Evolutionary conservation across 1,139 yeast genomes (phyloP), one percentile per base, ranked within the genome.

Genomic region (Candida anutae): DNA sequence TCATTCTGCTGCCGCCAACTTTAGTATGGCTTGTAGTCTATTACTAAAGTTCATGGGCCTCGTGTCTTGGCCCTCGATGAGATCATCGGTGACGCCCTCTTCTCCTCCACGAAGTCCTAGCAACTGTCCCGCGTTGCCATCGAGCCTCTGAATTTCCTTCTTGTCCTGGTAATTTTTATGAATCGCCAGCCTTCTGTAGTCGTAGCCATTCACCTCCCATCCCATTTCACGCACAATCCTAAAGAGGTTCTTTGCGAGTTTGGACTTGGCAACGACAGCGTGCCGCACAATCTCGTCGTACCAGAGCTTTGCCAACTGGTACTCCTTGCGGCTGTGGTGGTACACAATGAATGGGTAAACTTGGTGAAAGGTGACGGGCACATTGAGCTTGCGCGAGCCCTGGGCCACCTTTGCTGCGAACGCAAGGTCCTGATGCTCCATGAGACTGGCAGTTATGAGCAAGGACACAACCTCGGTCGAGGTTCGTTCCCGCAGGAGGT

Each of bases 321-420:
- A 39, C 28, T 63, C 63, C 9, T 48, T 42, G 14, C 53, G 40
- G n/a, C 41, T 39, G 35, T 59, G 58, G 34, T 62, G 66, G 34
- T 53, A 55, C 34, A 45, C 46, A 6, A 65, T 55, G 28, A 65
- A 60, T 1, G 71, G 69, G 28, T 48, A 61, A 2, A 63, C 39
- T 36, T 63, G 71, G 33, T 57, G 53, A 39, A 63, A 62, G 0
- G 69, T 51, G 23, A 59, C 50, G 6, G 67, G 66, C 12, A 59
- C 33, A 3, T 49, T 46, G 14, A 35, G 35, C 5, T 45, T 34
- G 12, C 60, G 40, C 3, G 60, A 50, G 12, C 37, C 36, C 29
- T 50, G 45, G 11, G 62, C 40, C 22, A 58, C 45, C 25, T 42
- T 32, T 4, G 57, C 45, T 5, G 70, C 70, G 45, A 58, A 60